Evolutionary conservation across 257 asterid species (phyloP), one percentile per base, ranked within the genome.

Genomic region (Cynanchum wilfordii): DNA sequence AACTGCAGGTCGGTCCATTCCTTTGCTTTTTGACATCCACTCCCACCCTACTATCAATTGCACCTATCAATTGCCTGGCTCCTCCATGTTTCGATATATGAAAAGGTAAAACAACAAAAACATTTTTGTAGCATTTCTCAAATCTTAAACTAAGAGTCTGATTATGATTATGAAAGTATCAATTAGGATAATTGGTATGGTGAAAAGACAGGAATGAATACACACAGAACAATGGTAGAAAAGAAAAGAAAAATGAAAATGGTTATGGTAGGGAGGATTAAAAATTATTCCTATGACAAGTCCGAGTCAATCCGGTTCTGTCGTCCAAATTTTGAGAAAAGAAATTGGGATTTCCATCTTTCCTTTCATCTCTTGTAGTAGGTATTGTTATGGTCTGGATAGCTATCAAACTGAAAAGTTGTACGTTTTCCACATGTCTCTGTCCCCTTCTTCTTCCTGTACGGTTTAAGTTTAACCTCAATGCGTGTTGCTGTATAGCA

Each of bases 1-100:
- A 16, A 54, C 6, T 55, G 56, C 66, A 54, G 78, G 52, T 75
- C 3, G 78, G 68, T 55, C 73, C 44, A 42, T 27, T 25, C 20
- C n/a, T 12, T 5, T 29, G n/a, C 42, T 27, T 11, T 11, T 12
- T 40, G 33, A 27, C 33, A 20, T n/a, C 66, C 66, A 27, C 3
- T 22, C n/a, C 66, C 42, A 27, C 40, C n/a, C 16, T 49, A 50
- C 45, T 63, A 54, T 73, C 45, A 22, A 51, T 65, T 22, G 55
- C 17, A 33, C 5, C 38, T 63, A 54, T 73, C 68, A 36, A 52
- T 65, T 24, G 45, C 12, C 27, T 29, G 72, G 36, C 40, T 38
- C 40, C 59, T 5, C 5, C 38, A 4, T 33, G 7, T 54, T 54
- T 54, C 27, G 9, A 54, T 19, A 20, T 7, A 10, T 42, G 47